Conservation (phyloP, 371 early-diverging fungal species). For the Dichotomocladium elegans region DNA sequence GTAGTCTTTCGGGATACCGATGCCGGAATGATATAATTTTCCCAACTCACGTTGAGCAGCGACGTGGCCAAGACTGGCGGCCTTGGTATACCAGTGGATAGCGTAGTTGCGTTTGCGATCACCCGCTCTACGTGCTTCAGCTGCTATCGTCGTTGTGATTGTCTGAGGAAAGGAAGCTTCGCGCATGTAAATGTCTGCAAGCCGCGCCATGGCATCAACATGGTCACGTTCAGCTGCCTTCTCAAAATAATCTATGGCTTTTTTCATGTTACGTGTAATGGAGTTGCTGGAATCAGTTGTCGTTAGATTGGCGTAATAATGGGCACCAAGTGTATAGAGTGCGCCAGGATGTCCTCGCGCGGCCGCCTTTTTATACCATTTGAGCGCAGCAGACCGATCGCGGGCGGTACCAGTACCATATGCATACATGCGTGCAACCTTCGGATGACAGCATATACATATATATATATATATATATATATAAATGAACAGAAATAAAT, state of each 20-base stretch:
- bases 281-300: slow-evolving; percentile 36
- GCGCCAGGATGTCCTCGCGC: slow-evolving; percentile 41
- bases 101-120: slow-evolving; percentile 18
- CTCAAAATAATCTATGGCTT: slow-evolving; percentile 38
- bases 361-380: slow-evolving; percentile 53
- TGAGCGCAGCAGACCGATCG: slow-evolving; percentile 42
- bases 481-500: neutral
- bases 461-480: neutral
- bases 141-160: slow-evolving; percentile 1
- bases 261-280: slow-evolving; percentile 31
- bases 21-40: slow-evolving; percentile 78
- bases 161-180: slow-evolving; percentile 32
- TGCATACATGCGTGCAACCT: slow-evolving; percentile 44
- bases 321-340: slow-evolving; percentile 39
- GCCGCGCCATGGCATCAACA: slow-evolving; percentile 34
- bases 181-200: slow-evolving; percentile 29
- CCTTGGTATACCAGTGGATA: slow-evolving; percentile 44
- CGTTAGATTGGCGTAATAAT: slow-evolving; percentile 45
- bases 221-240: slow-evolving; percentile 43
- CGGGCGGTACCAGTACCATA: slow-evolving; percentile 54
- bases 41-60: slow-evolving; percentile 78
- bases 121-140: neutral
- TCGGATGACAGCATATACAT: neutral
- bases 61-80: slow-evolving; percentile 38
- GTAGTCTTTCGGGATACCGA: slow-evolving; percentile 63